Evolutionary conservation across 805 yeast genomes (phyloP).

Genomic region (Saccharomycopsis sp.): DNA sequence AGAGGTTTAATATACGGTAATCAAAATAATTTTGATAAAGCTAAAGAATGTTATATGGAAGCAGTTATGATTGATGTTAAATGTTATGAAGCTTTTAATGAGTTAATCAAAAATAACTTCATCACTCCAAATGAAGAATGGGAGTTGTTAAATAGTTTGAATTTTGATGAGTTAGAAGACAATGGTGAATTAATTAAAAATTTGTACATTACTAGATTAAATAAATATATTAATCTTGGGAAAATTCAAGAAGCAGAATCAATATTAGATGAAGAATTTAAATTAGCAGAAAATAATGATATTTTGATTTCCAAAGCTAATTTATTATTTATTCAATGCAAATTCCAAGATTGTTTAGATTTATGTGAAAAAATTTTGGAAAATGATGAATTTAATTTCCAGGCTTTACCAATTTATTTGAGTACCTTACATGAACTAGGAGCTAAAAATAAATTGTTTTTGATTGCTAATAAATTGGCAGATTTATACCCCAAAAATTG

Average conservation of each 20-base stretch:
- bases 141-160: constrained; percentile 56
- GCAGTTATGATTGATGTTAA: constrained; percentile 82
- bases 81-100: constrained; percentile 88
- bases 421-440: constrained; percentile 81
- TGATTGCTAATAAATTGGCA: constrained; percentile 75
- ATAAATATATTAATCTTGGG: constrained; percentile 55
- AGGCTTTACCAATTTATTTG: constrained; percentile 66
- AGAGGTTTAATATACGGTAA: constrained; percentile 77
- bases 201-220: constrained; percentile 64
- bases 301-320: constrained; percentile 61
- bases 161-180: constrained; percentile 65
- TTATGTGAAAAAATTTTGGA: constrained; percentile 51
- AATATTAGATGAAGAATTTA: constrained; percentile 60
- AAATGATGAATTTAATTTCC: constrained; percentile 61
- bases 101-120: constrained; percentile 58
- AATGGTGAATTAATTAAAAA: constrained; percentile 72
- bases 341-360: constrained; percentile 63
- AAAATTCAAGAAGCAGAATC: constrained; percentile 56
- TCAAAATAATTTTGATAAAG: constrained; percentile 75
- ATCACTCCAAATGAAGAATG: constrained; percentile 81
- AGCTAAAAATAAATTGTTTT: constrained; percentile 68
- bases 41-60: constrained; percentile 78
- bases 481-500: constrained; percentile 74
- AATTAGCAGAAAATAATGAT: constrained; percentile 59
- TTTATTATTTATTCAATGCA: constrained; percentile 60